Conservation (phyloP, 208 protist species). For the Leishmania amazonensis region DNA sequence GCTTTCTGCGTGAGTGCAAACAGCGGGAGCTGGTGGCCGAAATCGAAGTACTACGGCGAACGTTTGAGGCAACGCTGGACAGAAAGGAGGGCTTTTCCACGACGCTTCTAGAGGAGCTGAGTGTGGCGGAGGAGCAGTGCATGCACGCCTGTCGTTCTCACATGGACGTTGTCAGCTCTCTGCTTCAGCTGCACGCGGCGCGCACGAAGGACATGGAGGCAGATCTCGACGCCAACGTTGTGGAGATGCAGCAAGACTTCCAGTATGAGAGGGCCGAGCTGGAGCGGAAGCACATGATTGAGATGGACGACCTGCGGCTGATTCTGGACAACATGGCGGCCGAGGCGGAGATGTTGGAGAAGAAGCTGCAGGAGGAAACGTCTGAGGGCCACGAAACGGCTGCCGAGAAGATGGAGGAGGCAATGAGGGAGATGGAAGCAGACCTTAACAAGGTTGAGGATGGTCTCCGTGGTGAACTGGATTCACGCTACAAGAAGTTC, state of each 20-base stretch:
- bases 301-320: conserved; percentile 83
- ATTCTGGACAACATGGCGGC: conserved; percentile 92
- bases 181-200: conserved; percentile 90
- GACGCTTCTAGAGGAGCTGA: conserved; percentile 88
- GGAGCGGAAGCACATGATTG: conserved; percentile 72
- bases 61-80: conserved; percentile 92
- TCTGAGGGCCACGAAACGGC: conserved; percentile 90
- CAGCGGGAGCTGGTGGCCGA: conserved; percentile 90
- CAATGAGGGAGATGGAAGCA: conserved; percentile 89
- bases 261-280: conserved; percentile 90
- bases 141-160: conserved; percentile 89
- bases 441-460: conserved; percentile 76
- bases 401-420: conserved; percentile 92
- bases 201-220: conserved; percentile 79
- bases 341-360: conserved; percentile 89
- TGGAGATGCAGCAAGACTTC: conserved; percentile 93
- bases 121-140: conserved; percentile 95
- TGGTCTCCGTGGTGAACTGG: conserved; percentile 73
- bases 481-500: conserved; percentile 91
- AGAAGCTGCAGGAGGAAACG: conserved; percentile 86
- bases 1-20: conserved; percentile 93
- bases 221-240: conserved; percentile 92
- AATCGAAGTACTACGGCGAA: conserved; percentile 90
- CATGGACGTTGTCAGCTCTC: conserved; percentile 87
- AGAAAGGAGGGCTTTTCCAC: conserved; percentile 93